Evolutionary conservation across 176 grass and related monocot species (phyloP).

Genomic region (Dactylis glomerata): DNA sequence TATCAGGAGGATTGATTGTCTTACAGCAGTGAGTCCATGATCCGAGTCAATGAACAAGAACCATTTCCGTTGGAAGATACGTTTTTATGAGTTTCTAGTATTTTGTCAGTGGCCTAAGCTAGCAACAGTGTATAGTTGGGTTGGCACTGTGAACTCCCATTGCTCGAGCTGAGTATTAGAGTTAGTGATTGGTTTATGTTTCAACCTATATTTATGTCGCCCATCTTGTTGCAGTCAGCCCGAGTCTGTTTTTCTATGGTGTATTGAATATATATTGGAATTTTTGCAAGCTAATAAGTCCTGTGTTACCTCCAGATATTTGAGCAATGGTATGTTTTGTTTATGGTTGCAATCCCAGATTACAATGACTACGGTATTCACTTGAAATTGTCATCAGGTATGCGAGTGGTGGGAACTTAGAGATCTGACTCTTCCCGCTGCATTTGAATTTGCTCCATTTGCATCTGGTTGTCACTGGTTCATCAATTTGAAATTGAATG

Average conservation of each 20-base stretch:
- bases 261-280: slow-evolving; percentile 39
- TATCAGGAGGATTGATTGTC: slow-evolving; percentile 31
- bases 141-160: slow-evolving; percentile 46
- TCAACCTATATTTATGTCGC: slow-evolving; percentile 37
- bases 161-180: slow-evolving; percentile 39
- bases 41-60: slow-evolving; percentile 24
- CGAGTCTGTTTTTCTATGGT: slow-evolving; percentile 34
- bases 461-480: too few relatives aligned
- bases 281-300: slow-evolving; percentile 52
- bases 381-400: neutral
- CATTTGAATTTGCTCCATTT: too few relatives aligned
- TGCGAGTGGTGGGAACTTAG: neutral
- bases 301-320: slow-evolving; percentile 8
- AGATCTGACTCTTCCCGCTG: neutral
- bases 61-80: slow-evolving; percentile 51
- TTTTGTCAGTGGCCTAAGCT: slow-evolving; percentile 53
- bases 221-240: slow-evolving; percentile 39
- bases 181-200: slow-evolving; percentile 41
- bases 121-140: slow-evolving; percentile 69
- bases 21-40: slow-evolving; percentile 35
- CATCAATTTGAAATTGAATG: too few relatives aligned
- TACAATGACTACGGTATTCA: neutral
- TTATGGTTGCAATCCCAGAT: neutral
- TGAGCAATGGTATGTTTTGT: neutral
- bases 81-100: slow-evolving; percentile 50